phyloP scores from a whole-genome alignment of 2,329 filamentous ascomycete species.

The Fusarium sp. region DNA sequence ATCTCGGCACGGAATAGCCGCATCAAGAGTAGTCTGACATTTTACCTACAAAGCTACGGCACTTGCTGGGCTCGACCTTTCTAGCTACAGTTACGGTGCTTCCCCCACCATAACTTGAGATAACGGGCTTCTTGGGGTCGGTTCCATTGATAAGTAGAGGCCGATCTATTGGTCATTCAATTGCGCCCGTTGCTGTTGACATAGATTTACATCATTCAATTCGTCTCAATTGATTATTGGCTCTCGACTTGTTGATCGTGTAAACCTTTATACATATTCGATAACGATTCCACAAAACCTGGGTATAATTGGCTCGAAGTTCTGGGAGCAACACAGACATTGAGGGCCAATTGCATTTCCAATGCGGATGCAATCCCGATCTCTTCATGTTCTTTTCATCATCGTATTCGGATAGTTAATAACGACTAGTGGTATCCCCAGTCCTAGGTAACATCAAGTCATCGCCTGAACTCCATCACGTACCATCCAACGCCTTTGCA shows the following conservation, averaged over 20 bases:
- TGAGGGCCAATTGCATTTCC: not conserved
- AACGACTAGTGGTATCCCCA: constrained; percentile 24
- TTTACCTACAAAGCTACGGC: constrained; percentile 14
- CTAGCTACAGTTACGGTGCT: constrained; percentile 6
- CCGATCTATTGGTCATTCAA: constrained; percentile 23
- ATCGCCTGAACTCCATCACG: constrained; percentile 20
- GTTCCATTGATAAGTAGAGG: constrained; percentile 26
- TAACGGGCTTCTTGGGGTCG: constrained; percentile 21
- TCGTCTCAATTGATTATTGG: constrained; percentile 9
- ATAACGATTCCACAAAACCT: constrained; percentile 6
- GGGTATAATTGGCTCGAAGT: not conserved
- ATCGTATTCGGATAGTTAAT: not conserved
- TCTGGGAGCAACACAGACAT: not conserved
- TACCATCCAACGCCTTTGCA: constrained; percentile 34
- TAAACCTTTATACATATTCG: constrained; percentile 19
- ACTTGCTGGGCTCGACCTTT: constrained; percentile 18
- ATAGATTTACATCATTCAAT: constrained; percentile 23
- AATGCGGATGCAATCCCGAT: not conserved
- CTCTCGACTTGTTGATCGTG: constrained; percentile 9
- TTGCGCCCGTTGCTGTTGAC: constrained; percentile 14
- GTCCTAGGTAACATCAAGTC: constrained; percentile 14
- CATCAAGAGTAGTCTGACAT: constrained; percentile 29
- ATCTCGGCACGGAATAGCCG: constrained; percentile 33
- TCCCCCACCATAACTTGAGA: constrained; percentile 28
- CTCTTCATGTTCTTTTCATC: not conserved